Base-by-base conservation (phyloP, 495 filamentous ascomycete species). In the Recurvomyces mirabilis region DNA sequence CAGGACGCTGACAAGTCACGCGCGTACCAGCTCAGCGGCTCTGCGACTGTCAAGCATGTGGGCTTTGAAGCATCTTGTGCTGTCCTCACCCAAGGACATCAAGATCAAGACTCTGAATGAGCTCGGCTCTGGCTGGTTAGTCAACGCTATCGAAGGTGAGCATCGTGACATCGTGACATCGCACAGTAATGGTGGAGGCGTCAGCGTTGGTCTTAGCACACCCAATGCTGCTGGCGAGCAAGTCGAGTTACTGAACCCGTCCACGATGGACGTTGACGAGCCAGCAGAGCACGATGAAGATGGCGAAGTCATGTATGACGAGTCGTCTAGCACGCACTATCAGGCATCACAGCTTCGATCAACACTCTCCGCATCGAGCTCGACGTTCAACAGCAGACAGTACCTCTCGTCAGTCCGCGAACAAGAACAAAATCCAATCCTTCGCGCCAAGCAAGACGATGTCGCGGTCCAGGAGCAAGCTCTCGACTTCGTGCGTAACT, bases 21-120 rank as follows among this genome's bases (percentile, higher is more conserved):
- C 87, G 0, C 83, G 82, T 59, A 87, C 82, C 3, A 64, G 71
- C 42, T 79, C 85, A 54, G 68, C 77, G 5, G 75, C 74, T 19
- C 61, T 96, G 30, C 73, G 82, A 34, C 68, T 91, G 11, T 83
- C 86, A 49, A 83, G 86, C 7, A 61, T 98, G 9, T 96, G 91
- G 91, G 87, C 86, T 15, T 68, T 98, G 35, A 96, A 95, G 55
- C 84, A 94, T 62, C 64, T 94, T 22, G 79, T 91, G 5, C 69
- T 77, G 32, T 71, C 73, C 22, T 73, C 81, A 1, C 65, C 72
- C 18, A 76, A 77, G 36, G 73, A 80, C 13, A 66, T 82, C 39
- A 91, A 88, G 62, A 78, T 79, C 52, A 72, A 70, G 35, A 79
- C 83, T 35, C 65, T 95, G 19, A 77, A 89, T 33, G 79, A 82